These are phyloP conservation scores for Casaregolazyma lundiana DNA, from an alignment of 1,139 yeast genomes.

Conservation along the genomic window DNA sequence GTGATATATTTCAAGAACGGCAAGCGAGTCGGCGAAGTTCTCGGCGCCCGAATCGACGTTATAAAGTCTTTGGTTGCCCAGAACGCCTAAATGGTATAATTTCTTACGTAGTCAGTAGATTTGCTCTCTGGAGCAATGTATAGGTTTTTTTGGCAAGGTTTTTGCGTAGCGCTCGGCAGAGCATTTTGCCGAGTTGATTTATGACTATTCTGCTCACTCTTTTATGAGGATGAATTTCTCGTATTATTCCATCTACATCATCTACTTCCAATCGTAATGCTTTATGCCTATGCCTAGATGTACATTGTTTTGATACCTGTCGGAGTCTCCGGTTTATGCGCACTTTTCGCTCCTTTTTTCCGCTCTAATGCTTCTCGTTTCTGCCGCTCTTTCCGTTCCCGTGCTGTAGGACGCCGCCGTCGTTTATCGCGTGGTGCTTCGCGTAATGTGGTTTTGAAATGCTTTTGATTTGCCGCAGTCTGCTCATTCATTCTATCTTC, in stretches of 20 bases:
- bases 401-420: conserved; percentile 22
- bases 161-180: no score
- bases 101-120: no score
- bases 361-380: conserved; percentile 30
- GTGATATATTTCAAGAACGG: conserved; percentile 75
- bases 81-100: conserved; percentile 14
- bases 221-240: neutral
- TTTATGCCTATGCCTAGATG: neutral
- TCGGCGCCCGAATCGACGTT: conserved; percentile 85
- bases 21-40: conserved; percentile 62
- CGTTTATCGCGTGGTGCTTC: neutral
- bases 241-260: no score
- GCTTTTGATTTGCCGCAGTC: neutral
- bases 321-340: neutral
- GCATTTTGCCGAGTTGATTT: no score
- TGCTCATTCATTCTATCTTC: conserved; percentile 4
- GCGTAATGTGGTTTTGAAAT: neutral
- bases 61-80: conserved; percentile 59
- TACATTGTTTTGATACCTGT: neutral
- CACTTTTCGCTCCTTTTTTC: conserved; percentile 7
- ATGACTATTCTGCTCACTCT: no score
- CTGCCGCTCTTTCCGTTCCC: conserved; percentile 32
- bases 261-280: no score
- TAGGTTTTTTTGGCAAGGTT: no score
- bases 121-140: no score